Evolutionary conservation across 2,329 filamentous ascomycete genomes (phyloP), one percentile per base, ranked within the genome.

Genomic region (Xylariales sp.): DNA sequence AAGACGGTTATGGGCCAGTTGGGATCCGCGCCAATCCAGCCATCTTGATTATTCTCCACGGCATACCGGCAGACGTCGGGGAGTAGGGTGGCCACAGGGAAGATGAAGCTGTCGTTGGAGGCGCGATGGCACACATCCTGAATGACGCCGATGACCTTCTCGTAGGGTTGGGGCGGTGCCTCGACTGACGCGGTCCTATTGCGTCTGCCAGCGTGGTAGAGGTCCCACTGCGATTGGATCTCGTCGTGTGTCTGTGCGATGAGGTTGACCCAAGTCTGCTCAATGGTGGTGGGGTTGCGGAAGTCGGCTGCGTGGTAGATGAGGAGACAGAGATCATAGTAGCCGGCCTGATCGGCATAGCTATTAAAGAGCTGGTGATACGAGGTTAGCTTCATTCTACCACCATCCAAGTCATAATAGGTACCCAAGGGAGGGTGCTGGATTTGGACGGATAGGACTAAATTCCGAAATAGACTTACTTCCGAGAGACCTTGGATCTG

Each of bases 261-360:
- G 15, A 96, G 73, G 52, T 84, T 83, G 56, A 82, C 75, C 93
- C 93, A 98, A 3, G 88, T 94, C 29, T 82, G 74, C 41, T 78
- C 76, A 54, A 98, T 93, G 48, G 93, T 86, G 31, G 86, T 82
- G 2, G 88, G 75, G 55, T 91, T 94, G 53, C 91, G 85, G 69
- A 95, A 88, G 62, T 97, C 89, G 33, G 91, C 91, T 1, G 85
- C 80, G 61, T 94, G 85, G 69, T 90, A 97, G 56, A 98, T 95
- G 45, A 91, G 74, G 7, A 98, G 78, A 59, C 88, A 95, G 38
- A 98, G 78, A 59, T 97, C 93, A 65, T 89, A 91, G 71, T 98
- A 98, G 37, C 82, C 84, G 2, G 88, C 93, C 56, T 88, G 84
- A 57, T 96, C 90, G 42, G 90, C 88, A 55, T 89, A 98, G 48